Evolutionary conservation across 306 rosid genomes (phyloP).

Genomic region (Vicia sativa): DNA sequence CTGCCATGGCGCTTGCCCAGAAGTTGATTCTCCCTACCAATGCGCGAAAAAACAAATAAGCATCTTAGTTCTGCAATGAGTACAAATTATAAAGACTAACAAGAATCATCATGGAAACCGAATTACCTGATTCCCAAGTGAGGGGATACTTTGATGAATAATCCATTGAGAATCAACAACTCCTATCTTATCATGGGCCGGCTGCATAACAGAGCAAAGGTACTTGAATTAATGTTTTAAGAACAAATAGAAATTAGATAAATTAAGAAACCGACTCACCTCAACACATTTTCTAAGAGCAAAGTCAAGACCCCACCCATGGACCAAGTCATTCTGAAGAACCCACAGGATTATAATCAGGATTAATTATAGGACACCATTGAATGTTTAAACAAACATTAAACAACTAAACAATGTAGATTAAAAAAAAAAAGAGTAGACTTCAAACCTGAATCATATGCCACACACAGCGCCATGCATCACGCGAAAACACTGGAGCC

Average conservation of each 20-base stretch:
- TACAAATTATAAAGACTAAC: not conserved
- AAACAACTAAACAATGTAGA: conserved; percentile 11
- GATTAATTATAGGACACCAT: conserved; percentile 19
- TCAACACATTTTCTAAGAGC: conserved; percentile 93
- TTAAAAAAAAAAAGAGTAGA: not conserved
- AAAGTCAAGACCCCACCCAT: conserved; percentile 99
- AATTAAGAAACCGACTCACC: conserved; percentile 47
- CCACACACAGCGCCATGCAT: conserved; percentile 99
- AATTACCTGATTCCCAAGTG: conserved; percentile 88
- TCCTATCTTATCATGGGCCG: conserved; percentile 97
- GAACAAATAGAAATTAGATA: not conserved
- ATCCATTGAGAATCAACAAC: conserved; percentile 99
- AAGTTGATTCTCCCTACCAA: conserved; percentile 69
- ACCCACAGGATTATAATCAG: conserved; percentile 12
- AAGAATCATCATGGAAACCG: conserved; percentile 19
- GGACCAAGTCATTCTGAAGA: conserved; percentile 92
- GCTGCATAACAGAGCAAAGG: conserved; percentile 51
- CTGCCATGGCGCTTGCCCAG: conserved; percentile 87
- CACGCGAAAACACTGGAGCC: conserved; percentile 98
- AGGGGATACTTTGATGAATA: conserved; percentile 87
- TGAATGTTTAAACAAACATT: conserved; percentile 21
- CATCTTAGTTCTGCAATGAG: conserved; percentile 8
- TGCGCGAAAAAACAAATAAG: conserved; percentile 27
- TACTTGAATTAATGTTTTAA: conserved; percentile 22
- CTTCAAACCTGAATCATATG: conserved; percentile 84